Conservation (phyloP, 2,329 filamentous ascomycete species). For the Pestalotiopsis sp. region DNA sequence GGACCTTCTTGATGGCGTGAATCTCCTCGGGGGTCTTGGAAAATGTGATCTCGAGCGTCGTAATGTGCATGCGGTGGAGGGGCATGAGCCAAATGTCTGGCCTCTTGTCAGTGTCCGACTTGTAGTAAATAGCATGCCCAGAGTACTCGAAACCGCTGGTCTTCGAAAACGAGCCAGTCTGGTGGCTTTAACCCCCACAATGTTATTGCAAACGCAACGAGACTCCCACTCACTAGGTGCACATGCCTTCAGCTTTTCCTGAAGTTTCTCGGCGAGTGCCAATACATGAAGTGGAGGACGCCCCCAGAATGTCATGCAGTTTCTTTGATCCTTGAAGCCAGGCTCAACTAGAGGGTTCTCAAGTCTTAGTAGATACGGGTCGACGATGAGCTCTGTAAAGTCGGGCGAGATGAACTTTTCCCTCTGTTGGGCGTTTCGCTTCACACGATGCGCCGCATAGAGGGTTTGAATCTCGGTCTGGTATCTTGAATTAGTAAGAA, state of each 20-base stretch:
- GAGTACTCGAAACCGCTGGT: too few species aligned
- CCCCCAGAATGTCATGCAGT: slow-evolving; percentile 89
- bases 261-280: slow-evolving; percentile 68
- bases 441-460: slow-evolving; percentile 74
- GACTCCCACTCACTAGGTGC: slow-evolving; percentile 65
- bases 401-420: slow-evolving; percentile 69
- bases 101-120: not conserved
- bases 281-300: slow-evolving; percentile 75
- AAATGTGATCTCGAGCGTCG: slow-evolving; percentile 82
- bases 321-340: slow-evolving; percentile 72
- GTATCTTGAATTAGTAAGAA: not conserved
- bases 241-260: slow-evolving; percentile 63
- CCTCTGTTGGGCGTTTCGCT: slow-evolving; percentile 76
- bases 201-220: not conserved
- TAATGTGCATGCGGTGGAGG: slow-evolving; percentile 77
- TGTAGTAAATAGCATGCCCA: too few species aligned
- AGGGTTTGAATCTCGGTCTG: slow-evolving; percentile 69
- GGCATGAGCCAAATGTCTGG: slow-evolving; percentile 91
- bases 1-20: slow-evolving; percentile 56
- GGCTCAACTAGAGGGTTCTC: slow-evolving; percentile 65
- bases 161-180: too few species aligned
- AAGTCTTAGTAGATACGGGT: slow-evolving; percentile 74
- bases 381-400: slow-evolving; percentile 74
- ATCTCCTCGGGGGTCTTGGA: slow-evolving; percentile 74
- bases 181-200: too few species aligned